Percentiles rank a stretch among this genome's conserved stretches.
These are phyloP conservation scores for Sechiopsis laciniata DNA, from an alignment of 306 rosid genomes.

Conservation along the genomic window DNA sequence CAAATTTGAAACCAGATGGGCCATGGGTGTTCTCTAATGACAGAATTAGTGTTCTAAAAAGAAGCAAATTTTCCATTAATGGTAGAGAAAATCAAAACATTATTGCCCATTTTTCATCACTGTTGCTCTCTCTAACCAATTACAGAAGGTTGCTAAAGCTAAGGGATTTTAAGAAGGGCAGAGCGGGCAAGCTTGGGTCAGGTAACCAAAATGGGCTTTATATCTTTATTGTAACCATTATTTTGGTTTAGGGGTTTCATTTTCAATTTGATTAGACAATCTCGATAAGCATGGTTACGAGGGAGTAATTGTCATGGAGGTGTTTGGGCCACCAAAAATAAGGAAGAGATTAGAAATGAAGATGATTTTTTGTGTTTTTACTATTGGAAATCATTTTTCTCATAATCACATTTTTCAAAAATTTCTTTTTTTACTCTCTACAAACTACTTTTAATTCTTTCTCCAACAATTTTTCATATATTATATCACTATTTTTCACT, in stretches of 20 bases:
- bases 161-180: constrained; percentile 31
- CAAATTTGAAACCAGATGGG: background rate
- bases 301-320: no score
- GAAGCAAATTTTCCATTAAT: background rate
- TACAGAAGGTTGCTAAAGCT: constrained; percentile 31
- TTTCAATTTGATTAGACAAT: background rate
- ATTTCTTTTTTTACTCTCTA: no score
- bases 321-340: no score
- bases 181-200: constrained; percentile 20
- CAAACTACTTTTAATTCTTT: no score
- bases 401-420: no score
- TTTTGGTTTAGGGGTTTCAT: constrained; percentile 26
- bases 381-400: no score
- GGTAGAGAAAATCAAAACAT: background rate
- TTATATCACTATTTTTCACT: no score
- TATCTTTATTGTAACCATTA: constrained; percentile 8
- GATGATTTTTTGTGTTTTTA: no score
- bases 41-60: background rate
- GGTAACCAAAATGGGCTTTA: constrained; percentile 30
- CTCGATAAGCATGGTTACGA: no score
- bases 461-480: no score
- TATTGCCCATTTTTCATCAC: background rate
- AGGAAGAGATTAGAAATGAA: no score
- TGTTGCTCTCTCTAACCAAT: constrained; percentile 6
- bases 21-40: background rate